phyloP scores from a whole-genome alignment of 1,284 basidiomycete species.

The Heterobasidion occidentale region DNA sequence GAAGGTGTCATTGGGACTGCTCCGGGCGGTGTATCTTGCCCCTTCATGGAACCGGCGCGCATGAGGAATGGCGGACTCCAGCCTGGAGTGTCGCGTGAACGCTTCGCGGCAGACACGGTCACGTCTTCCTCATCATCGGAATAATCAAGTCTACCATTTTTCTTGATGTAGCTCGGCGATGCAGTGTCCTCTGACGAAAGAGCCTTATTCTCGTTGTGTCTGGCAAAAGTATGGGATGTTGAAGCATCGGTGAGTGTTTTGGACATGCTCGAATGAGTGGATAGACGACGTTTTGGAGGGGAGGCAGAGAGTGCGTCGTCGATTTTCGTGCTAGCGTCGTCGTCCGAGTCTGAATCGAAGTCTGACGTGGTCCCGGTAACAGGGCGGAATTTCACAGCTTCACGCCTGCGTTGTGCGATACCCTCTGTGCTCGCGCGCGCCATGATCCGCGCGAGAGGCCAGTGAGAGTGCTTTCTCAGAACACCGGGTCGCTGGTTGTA shows the following conservation, averaged over 20 bases:
- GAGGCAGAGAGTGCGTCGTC: conserved; percentile 11
- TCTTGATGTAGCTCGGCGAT: not conserved
- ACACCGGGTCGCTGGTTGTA: conserved; percentile 5
- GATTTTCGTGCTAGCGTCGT: conserved; percentile 14
- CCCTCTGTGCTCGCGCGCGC: conserved; percentile 2
- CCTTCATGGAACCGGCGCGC: not conserved
- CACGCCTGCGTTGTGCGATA: conserved; percentile 22
- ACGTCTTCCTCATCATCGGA: not conserved
- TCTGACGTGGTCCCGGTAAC: conserved; percentile 26
- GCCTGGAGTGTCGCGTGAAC: not conserved
- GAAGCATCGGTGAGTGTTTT: not conserved
- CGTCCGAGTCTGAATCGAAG: conserved; percentile 24
- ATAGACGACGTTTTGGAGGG: not conserved
- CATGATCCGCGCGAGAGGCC: conserved; percentile 10
- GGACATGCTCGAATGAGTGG: not conserved
- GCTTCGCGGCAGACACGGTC: not conserved
- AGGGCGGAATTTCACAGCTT: conserved; percentile 42
- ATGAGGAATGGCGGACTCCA: not conserved
- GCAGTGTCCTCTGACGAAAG: not conserved
- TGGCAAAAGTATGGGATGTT: not conserved
- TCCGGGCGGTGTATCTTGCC: not conserved
- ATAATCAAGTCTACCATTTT: not conserved
- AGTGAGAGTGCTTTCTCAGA: conserved; percentile 18
- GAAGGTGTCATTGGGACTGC: not conserved
- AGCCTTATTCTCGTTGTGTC: not conserved